Evolutionary conservation across 441 rosid species (phyloP).

Genomic region (Euphorbia schlechtendalii): DNA sequence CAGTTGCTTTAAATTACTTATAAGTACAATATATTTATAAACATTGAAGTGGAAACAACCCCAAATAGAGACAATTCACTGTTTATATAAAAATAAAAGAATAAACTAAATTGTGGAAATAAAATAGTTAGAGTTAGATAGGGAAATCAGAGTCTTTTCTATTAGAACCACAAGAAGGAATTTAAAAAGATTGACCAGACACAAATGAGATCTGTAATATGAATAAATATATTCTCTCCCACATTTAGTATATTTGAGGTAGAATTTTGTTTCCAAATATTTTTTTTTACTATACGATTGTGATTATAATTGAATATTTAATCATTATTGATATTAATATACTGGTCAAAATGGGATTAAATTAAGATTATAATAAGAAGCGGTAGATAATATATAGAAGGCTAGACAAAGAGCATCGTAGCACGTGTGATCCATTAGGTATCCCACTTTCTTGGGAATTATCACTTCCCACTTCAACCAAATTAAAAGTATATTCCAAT

Average conservation of each 20-base stretch:
- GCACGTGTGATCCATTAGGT: constrained; percentile 21
- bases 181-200: not conserved
- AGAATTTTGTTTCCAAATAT: no score
- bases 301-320: not conserved
- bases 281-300: no score
- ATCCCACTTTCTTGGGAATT: constrained; percentile 19
- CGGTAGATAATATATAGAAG: not conserved
- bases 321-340: no score
- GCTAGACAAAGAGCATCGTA: not conserved
- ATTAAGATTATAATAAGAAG: not conserved
- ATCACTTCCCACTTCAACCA: not conserved
- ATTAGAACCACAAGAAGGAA: not conserved
- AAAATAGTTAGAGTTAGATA: not conserved
- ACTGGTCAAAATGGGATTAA: not conserved
- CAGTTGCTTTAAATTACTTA: no score
- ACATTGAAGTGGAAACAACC: no score
- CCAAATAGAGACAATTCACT: no score
- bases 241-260: constrained; percentile 1
- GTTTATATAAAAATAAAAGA: no score
- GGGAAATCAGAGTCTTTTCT: not conserved
- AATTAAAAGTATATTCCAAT: no score
- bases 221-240: not conserved
- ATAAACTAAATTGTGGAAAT: no score
- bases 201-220: not conserved
- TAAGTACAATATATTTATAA: no score